Evolutionary conservation across 2,329 filamentous ascomycete genomes (phyloP).

Genomic region (Apiospora saccharicola): DNA sequence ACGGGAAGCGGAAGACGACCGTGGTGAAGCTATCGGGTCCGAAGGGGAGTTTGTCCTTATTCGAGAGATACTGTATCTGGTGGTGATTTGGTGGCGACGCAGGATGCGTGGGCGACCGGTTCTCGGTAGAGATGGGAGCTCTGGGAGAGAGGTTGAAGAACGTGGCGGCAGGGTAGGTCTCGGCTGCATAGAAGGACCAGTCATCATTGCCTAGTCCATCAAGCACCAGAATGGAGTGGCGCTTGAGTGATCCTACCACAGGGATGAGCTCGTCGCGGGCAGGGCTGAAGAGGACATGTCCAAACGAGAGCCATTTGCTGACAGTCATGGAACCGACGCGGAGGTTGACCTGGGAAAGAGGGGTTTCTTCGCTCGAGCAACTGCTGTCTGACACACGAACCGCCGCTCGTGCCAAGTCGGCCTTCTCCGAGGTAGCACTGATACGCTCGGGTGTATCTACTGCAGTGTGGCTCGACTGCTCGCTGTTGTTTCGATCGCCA

Average conservation of each 20-base stretch:
- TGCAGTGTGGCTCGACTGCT: constrained; percentile 30
- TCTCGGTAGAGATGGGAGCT: constrained; percentile 56
- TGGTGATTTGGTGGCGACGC: constrained; percentile 74
- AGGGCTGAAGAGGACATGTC: constrained; percentile 83
- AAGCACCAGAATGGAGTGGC: constrained; percentile 74
- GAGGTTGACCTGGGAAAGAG: constrained; percentile 76
- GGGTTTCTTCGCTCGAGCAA: constrained; percentile 63
- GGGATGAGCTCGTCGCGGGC: constrained; percentile 74
- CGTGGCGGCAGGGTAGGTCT: constrained; percentile 77
- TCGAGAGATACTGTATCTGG: constrained; percentile 72
- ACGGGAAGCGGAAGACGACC: constrained; percentile 80
- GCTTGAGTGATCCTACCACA: constrained; percentile 58
- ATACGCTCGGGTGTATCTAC: constrained; percentile 27
- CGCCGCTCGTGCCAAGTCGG: constrained; percentile 35
- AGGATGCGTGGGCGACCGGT: constrained; percentile 53
- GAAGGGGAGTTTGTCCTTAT: constrained; percentile 75
- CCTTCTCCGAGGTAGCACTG: constrained; percentile 31
- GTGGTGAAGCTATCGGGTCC: constrained; percentile 77
- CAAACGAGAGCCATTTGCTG: constrained; percentile 87
- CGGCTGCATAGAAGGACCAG: constrained; percentile 86
- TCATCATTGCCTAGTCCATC: constrained; percentile 88
- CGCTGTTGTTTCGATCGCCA: constrained; percentile 45
- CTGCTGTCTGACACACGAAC: constrained; percentile 52
- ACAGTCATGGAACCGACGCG: constrained; percentile 83
- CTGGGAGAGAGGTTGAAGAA: constrained; percentile 79